phyloP scores from a whole-genome alignment of 2,329 filamentous ascomycete genomes.

The Aspergillaceae sp. region DNA sequence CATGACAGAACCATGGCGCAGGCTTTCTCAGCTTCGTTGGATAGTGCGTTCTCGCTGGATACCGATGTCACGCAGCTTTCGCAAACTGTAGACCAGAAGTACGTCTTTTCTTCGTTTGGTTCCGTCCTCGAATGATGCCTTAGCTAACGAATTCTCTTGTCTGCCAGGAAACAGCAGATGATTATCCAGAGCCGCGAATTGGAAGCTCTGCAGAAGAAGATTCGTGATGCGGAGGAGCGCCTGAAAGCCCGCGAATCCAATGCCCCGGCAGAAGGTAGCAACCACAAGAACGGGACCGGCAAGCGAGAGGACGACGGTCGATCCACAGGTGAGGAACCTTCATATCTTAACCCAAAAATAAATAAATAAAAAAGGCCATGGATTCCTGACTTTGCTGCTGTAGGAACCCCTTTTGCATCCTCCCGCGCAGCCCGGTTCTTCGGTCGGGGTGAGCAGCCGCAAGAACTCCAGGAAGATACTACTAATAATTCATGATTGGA shows the following conservation, averaged over 20 bases:
- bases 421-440: not conserved
- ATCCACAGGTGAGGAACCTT: constrained; percentile 13
- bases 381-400: not conserved
- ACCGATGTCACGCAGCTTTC: constrained; percentile 66
- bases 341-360: constrained; percentile 3
- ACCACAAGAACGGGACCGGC: constrained; percentile 5
- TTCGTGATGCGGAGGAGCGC: constrained; percentile 76
- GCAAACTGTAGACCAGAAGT: constrained; percentile 75
- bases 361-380: not conserved
- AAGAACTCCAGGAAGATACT: not conserved
- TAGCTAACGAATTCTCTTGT: not conserved
- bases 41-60: constrained; percentile 83
- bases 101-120: constrained; percentile 25
- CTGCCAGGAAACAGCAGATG: constrained; percentile 66
- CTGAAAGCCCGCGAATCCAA: constrained; percentile 42
- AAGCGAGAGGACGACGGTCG: constrained; percentile 13
- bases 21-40: constrained; percentile 76
- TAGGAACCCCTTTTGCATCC: not conserved
- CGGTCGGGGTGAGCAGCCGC: not conserved
- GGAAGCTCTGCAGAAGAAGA: constrained; percentile 71
- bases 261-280: constrained; percentile 7
- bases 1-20: constrained; percentile 67
- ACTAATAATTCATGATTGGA: not conserved
- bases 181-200: constrained; percentile 68
- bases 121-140: not conserved